Base-by-base conservation (phyloP, 1,284 basidiomycete species). In the Heterobasidion occidentale region DNA sequence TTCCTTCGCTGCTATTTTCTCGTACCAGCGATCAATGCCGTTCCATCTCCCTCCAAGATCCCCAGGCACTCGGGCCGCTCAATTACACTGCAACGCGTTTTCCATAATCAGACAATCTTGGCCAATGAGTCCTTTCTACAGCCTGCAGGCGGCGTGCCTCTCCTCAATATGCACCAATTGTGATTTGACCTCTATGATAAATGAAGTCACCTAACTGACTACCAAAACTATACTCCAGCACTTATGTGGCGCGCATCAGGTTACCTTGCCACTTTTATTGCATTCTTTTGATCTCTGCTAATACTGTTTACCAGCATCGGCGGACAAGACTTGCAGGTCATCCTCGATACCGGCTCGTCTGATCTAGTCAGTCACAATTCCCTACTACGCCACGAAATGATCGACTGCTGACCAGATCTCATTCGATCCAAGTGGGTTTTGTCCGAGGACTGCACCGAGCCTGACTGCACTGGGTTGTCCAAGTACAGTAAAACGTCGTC, bases 261-360 rank as follows among this genome's bases (percentile, higher is more conserved):
- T 77, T 51, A 65, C 63, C 33, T 50, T 53, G 51, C 59, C 54
- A 55, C 47, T 48, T 53, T 51, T 20, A 36, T 42, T 48, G 52
- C 52, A 42, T 38, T 48, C 36, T 52, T 47, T 48, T 36, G 55
- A 27, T 49, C 49, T 20, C 60, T 15, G 20, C 15, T 52, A 17
- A 36, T 54, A 64, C 53, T 55, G 45, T 42, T 52, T 11, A 59
- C 34, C 58, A 75, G 76, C 56, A 63, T 77, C 58, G 76, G 76
- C 50, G 68, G 64, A 1, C 80, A 84, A 66, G 56, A 65, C 36
- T 79, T 84, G 64, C 71, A 74, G 58, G 74, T 83, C 51, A 75
- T 82, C 46, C 71, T 83, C 54, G 80, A 83, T 67, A 81, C 80
- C 33, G 80, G 80, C 33, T 81, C 80, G 17, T 74, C 79, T 46